These are phyloP conservation scores for Candida ponderosae DNA, from an alignment of 805 yeast genomes.

Conservation along the genomic window DNA sequence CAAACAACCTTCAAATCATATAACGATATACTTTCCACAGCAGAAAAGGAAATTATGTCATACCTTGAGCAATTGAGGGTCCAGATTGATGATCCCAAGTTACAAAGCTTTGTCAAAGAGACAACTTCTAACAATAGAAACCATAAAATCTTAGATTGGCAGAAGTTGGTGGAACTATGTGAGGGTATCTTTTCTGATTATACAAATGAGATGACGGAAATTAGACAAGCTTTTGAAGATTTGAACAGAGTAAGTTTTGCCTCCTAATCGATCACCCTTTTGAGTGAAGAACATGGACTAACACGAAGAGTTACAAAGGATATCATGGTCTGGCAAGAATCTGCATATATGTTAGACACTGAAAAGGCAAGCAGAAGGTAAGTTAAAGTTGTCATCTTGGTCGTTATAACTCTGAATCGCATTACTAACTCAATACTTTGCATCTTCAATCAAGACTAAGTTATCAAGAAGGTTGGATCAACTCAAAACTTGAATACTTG, in stretches of 20 bases:
- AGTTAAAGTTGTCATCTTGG: background rate
- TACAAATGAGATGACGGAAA: slow-evolving; percentile 11
- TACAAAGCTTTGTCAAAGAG: too few species aligned
- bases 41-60: background rate
- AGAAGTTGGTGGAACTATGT: background rate
- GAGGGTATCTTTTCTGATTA: slow-evolving; percentile 8
- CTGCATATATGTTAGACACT: slow-evolving; percentile 16
- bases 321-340: slow-evolving; percentile 19
- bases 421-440: background rate
- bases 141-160: background rate
- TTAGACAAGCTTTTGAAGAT: slow-evolving; percentile 15
- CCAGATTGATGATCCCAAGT: background rate
- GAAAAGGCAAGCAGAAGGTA: slow-evolving; percentile 11
- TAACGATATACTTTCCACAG: background rate
- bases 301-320: slow-evolving; percentile 5
- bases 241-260: slow-evolving; percentile 10
- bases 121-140: too few species aligned
- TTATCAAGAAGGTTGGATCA: slow-evolving; percentile 15
- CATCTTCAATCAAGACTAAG: slow-evolving; percentile 7
- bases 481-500: slow-evolving; percentile 13
- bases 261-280: background rate
- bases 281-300: background rate
- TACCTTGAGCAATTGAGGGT: background rate
- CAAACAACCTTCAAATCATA: background rate
- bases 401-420: background rate